These are phyloP conservation scores for Coccomyxa subellipsoidea DNA, from an alignment of 163 green algal species.

Conservation along the genomic window DNA sequence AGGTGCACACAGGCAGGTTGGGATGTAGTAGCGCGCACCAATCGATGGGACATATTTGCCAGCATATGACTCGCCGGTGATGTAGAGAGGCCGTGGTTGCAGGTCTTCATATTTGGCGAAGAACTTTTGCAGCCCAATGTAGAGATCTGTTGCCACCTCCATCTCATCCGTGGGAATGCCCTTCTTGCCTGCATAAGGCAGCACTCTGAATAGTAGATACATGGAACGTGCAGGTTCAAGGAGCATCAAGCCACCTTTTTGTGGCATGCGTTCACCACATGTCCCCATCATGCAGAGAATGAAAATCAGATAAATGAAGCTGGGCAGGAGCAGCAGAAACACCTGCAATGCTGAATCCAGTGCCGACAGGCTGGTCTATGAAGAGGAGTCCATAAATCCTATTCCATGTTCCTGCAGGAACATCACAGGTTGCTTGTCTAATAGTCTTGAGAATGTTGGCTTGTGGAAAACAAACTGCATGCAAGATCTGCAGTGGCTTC, in stretches of 20 bases:
- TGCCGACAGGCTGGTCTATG: conserved; percentile 61
- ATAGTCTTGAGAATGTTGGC: neutral
- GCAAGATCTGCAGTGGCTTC: neutral
- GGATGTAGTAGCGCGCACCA: too few species aligned
- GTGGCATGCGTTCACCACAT: too few species aligned
- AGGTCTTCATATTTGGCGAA: conserved; percentile 33
- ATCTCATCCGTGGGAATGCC: conserved; percentile 48
- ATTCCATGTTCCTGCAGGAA: conserved; percentile 38
- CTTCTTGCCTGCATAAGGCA: conserved; percentile 11
- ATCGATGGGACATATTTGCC: conserved; percentile 70
- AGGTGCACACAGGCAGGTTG: neutral
- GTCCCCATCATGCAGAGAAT: too few species aligned
- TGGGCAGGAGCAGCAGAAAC: neutral
- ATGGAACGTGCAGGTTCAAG: neutral
- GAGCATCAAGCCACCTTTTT: too few species aligned
- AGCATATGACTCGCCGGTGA: conserved; percentile 48
- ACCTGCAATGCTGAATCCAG: conserved; percentile 39
- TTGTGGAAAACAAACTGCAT: neutral
- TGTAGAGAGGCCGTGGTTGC: conserved; percentile 46
- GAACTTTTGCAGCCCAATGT: conserved; percentile 51
- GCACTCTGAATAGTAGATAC: neutral
- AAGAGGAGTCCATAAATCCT: conserved; percentile 46
- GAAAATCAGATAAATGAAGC: too few species aligned
- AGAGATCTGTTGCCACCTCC: conserved; percentile 54
- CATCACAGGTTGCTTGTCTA: neutral